These are phyloP conservation scores for Guyanaporus albipodus DNA, from an alignment of 768 basidiomycete genomes.

Conservation along the genomic window DNA sequence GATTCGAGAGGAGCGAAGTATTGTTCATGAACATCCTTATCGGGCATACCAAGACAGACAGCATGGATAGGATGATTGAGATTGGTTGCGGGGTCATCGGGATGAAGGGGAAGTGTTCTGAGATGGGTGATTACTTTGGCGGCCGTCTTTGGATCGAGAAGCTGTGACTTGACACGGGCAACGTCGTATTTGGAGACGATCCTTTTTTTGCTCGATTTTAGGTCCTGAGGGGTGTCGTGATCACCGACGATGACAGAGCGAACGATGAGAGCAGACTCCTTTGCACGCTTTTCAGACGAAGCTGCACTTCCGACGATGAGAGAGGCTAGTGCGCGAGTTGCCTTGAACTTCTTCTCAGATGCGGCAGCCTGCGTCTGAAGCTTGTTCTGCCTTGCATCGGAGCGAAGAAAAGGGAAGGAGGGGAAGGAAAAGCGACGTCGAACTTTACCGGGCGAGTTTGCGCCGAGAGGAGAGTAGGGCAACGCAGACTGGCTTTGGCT, in stretches of 20 bases:
- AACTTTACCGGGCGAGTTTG: constrained; percentile 20
- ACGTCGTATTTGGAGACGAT: constrained; percentile 48
- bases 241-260: constrained; percentile 69
- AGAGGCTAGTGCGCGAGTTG: constrained; percentile 32
- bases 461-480: constrained; percentile 16
- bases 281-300: constrained; percentile 56
- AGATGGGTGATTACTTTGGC: constrained; percentile 72
- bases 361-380: too few species aligned
- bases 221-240: constrained; percentile 24
- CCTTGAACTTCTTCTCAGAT: constrained; percentile 39
- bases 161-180: constrained; percentile 62
- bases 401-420: constrained; percentile 40
- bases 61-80: constrained; percentile 62
- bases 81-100: constrained; percentile 7
- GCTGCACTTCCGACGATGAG: constrained; percentile 27
- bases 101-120: constrained; percentile 46
- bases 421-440: constrained; percentile 49
- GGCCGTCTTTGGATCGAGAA: constrained; percentile 63
- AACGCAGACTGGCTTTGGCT: constrained; percentile 28
- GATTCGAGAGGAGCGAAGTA: constrained; percentile 53
- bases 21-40: constrained; percentile 57
- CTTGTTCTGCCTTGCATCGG: constrained; percentile 28
- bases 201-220: constrained; percentile 37
- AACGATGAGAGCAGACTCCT: constrained; percentile 57
- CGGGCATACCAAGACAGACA: constrained; percentile 63